Evolutionary conservation across 1,284 basidiomycete species (phyloP), one percentile per base, ranked within the genome.

Genomic region (Phenoliferia sp.): DNA sequence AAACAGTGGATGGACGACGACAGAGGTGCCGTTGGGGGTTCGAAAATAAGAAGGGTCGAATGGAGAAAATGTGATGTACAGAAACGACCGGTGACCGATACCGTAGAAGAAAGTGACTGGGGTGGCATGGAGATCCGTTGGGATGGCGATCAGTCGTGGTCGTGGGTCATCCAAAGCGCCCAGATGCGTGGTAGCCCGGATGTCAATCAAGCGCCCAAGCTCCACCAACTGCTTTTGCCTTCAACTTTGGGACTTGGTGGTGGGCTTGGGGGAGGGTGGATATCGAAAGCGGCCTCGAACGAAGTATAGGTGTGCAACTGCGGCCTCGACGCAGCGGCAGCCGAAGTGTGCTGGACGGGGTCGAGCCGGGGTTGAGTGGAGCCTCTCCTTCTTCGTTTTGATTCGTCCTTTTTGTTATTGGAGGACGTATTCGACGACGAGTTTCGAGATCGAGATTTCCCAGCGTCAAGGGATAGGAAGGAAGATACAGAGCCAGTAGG

Each of bases 301-400:
- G 50, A 55, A 10, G 61, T 62, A 52, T 62, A 62, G 44, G 59
- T 61, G 36, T 61, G 59, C 39, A 61, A 29, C 16, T 36, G 36
- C 3, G 59, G 59, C 34, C 59, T 36, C 36, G n/a, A 31, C 29
- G 31, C 55, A 16, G 32, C 34, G 55, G 31, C 32, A 33, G 34
- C 31, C 48, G n/a, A n/a, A n/a, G n/a, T n/a, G n/a, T n/a, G n/a
- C n/a, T n/a, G n/a, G n/a, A n/a, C n/a, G n/a, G n/a, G n/a, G n/a
- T n/a, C n/a, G n/a, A n/a, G n/a, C n/a, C n/a, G n/a, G 48, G 17
- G 48, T 6, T 6, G 22, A 7, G 48, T 26, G 9, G 17, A 6
- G 48, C 7, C 48, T 5, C 17, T 52, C 48, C 7, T 19, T 19
- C 39, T 12, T 22, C 39, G 39, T 22, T 44, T 44, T 44, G 12